phyloP scores from a whole-genome alignment of 371 early-diverging fungal genomes.

The Mortierella sp. region DNA sequence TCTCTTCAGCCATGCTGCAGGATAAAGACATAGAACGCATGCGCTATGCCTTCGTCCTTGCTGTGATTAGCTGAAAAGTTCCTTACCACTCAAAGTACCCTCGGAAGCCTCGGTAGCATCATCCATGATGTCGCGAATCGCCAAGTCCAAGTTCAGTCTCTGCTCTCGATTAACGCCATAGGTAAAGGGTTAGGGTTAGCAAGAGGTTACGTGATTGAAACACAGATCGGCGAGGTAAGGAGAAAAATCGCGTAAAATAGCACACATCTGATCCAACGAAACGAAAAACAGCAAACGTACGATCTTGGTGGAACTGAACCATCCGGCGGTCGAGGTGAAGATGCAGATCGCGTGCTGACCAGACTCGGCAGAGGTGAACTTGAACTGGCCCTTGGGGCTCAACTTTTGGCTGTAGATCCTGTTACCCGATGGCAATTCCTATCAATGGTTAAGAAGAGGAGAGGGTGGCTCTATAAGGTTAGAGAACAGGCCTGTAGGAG shows the following conservation, averaged over 20 bases:
- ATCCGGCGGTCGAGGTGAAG: slow-evolving; percentile 67
- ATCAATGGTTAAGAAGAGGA: not conserved
- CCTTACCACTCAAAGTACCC: slow-evolving; percentile 68
- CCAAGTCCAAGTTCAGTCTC: slow-evolving; percentile 43
- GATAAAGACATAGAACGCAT: not conserved
- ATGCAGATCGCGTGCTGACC: slow-evolving; percentile 95
- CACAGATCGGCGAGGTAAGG: slow-evolving; percentile 36
- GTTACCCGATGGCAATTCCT: slow-evolving; percentile 71
- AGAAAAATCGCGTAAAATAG: slow-evolving; percentile 49
- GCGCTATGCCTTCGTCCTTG: not conserved
- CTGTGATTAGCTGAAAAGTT: not conserved
- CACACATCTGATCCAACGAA: not conserved
- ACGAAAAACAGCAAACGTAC: slow-evolving; percentile 7
- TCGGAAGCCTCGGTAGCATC: slow-evolving; percentile 52
- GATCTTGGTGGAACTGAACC: slow-evolving; percentile 61
- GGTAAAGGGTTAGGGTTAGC: not conserved
- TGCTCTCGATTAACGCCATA: not conserved
- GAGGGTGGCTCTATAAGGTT: not conserved
- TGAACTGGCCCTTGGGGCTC: slow-evolving; percentile 81
- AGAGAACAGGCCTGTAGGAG: not conserved
- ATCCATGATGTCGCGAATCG: slow-evolving; percentile 43
- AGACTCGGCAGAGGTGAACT: slow-evolving; percentile 88
- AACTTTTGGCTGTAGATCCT: slow-evolving; percentile 83
- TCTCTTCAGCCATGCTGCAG: no score
- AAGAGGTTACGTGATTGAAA: slow-evolving; percentile 22